These are phyloP conservation scores for Fusarium buharicum DNA, from an alignment of 2,329 filamentous ascomycete species.

Conservation along the genomic window DNA sequence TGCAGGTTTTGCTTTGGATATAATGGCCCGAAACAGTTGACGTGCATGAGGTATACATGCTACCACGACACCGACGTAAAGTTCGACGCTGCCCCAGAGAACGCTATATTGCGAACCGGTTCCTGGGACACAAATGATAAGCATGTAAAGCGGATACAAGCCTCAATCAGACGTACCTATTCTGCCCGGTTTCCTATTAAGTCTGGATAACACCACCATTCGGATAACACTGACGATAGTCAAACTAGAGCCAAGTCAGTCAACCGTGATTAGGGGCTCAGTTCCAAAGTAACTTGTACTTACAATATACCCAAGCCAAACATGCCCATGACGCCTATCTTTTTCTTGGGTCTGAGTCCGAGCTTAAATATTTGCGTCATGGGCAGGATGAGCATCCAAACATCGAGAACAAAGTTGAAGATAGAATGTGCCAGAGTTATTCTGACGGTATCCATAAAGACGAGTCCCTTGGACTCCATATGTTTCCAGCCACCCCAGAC, in stretches of 20 bases:
- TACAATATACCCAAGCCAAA: slow-evolving; percentile 17
- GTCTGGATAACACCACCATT: background rate
- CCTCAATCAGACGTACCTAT: background rate
- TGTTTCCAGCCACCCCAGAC: background rate
- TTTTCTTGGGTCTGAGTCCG: background rate
- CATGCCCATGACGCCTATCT: slow-evolving; percentile 5
- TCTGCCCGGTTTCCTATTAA: background rate
- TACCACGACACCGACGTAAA: slow-evolving; percentile 9
- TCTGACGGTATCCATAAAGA: background rate
- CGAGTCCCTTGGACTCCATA: background rate
- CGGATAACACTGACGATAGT: background rate
- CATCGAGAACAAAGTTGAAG: slow-evolving; percentile 3
- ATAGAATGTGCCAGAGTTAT: background rate
- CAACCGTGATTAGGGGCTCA: no score
- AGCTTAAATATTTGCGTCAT: slow-evolving; percentile 19
- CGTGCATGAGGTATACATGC: slow-evolving; percentile 2
- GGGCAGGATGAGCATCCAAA: slow-evolving; percentile 24
- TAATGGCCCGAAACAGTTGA: background rate
- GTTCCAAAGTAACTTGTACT: background rate
- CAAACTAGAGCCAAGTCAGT: background rate
- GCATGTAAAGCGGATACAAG: no score
- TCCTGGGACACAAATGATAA: background rate
- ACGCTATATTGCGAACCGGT: background rate
- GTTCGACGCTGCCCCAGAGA: slow-evolving; percentile 5
- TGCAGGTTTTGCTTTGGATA: background rate